Percentiles rank a stretch among this genome's conserved stretches.
These are phyloP conservation scores for Clarireedia sp. DNA, from an alignment of 2,329 filamentous ascomycete genomes.

Conservation along the genomic window DNA sequence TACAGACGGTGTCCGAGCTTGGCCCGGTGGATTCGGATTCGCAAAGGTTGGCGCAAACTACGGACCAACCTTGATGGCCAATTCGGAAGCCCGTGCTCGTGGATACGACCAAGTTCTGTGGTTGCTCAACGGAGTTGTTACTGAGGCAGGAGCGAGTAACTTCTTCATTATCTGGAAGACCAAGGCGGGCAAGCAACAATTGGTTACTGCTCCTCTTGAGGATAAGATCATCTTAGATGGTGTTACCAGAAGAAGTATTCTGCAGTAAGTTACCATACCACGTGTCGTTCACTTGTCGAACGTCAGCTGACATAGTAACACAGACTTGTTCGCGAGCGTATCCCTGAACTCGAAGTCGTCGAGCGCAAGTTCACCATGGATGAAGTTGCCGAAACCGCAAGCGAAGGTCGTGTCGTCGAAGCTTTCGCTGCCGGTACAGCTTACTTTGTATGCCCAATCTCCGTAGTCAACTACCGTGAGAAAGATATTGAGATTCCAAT, in stretches of 20 bases:
- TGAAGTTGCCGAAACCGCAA: conserved; percentile 63
- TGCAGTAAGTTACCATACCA: conserved; percentile 53
- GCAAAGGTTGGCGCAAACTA: conserved; percentile 94
- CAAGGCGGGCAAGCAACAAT: conserved; percentile 54
- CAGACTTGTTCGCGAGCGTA: conserved; percentile 8
- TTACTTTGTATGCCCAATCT: conserved; percentile 64
- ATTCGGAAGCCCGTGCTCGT: conserved; percentile 60
- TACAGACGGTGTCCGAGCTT: conserved; percentile 76
- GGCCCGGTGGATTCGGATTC: conserved; percentile 88
- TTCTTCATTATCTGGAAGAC: conserved; percentile 80
- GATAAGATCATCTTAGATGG: conserved; percentile 81
- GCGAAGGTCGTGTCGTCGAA: conserved; percentile 73
- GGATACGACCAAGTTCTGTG: conserved; percentile 92
- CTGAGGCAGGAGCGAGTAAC: conserved; percentile 86
- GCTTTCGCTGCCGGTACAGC: conserved; percentile 84
- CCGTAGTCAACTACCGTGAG: conserved; percentile 59
- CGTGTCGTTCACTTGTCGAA: not conserved
- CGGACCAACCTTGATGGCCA: conserved; percentile 72
- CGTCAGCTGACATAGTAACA: not conserved
- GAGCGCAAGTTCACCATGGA: conserved; percentile 78
- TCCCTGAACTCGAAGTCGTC: conserved; percentile 52
- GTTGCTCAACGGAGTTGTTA: conserved; percentile 77
- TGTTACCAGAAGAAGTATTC: conserved; percentile 72
- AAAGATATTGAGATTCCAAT: conserved; percentile 56
- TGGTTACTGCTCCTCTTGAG: conserved; percentile 77